phyloP scores from a whole-genome alignment of 805 yeast species.

The Candida railenensis region DNA sequence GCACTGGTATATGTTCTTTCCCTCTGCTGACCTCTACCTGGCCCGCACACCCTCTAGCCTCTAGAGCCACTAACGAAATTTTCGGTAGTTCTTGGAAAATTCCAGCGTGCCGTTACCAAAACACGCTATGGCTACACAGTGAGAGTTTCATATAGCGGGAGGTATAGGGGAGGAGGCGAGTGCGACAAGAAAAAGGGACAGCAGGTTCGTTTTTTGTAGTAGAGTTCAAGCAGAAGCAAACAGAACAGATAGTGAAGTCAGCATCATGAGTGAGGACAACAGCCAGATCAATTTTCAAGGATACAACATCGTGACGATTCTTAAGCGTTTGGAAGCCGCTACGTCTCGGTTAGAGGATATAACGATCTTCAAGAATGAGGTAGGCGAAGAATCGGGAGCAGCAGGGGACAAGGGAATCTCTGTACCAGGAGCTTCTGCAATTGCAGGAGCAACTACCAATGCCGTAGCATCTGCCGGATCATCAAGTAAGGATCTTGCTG shows the following conservation, averaged over 20 bases:
- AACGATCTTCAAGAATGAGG: conserved; percentile 71
- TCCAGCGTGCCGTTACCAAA: neutral
- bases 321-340: conserved; percentile 80
- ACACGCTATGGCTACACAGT: neutral
- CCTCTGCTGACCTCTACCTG: too few species aligned
- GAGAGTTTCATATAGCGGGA: neutral
- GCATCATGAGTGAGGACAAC: conserved; percentile 30
- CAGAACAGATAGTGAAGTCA: neutral
- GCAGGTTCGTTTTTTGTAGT: neutral
- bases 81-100: too few species aligned
- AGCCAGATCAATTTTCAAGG: conserved; percentile 61
- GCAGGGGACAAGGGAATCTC: too few species aligned
- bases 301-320: conserved; percentile 79
- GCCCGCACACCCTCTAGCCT: too few species aligned
- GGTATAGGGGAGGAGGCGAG: neutral
- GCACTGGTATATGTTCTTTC: too few species aligned
- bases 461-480: too few species aligned
- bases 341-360: conserved; percentile 90
- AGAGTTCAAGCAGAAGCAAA: conserved; percentile 2
- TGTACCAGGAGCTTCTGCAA: too few species aligned
- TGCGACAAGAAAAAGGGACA: neutral
- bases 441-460: too few species aligned
- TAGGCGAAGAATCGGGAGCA: conserved; percentile 25
- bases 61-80: neutral
- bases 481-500: conserved; percentile 9